Evolutionary conservation across 257 asterid species (phyloP), one percentile per base, ranked within the genome.

Genomic region (Primulina tabacum): DNA sequence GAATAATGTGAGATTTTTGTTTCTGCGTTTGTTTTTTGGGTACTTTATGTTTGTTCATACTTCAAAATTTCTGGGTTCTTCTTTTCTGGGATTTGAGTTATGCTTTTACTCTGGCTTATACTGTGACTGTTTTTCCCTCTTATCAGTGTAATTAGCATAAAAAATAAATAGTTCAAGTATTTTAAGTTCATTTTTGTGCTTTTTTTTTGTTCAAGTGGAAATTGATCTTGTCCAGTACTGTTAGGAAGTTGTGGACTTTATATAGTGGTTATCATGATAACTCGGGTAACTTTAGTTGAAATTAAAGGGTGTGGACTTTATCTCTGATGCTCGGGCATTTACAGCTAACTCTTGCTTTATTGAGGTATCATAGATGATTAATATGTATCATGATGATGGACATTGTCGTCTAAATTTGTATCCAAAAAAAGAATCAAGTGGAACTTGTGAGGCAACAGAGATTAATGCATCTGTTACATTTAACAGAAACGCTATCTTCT

Each of bases 1-100:
- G 62, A 89, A 84, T 84, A 93, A 93, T 84, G 98, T 93, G 81
- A 88, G 96, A 84, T 80, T 72, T 63, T 57, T 75, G 38, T n/a
- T 61, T 55, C 52, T 55, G 20, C 68, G 37, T 65, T 50, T 71
- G 14, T 43, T 43, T 65, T 29, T 71, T 29, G 62, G 6, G 26
- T 16, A 56, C 61, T 62, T 57, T 24, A 55, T 69, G 21, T 75
- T 69, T 33, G 11, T 24, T 62, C 50, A 62, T 65, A 66, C 72
- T 57, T 76, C 62, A n/a, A 29, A 74, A 60, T 35, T 6, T 59
- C 43, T 69, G 80, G 79, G 77, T 60, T 73, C 30, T 68, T 64
- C 57, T 63, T 62, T 64, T 74, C 65, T n/a, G 26, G 79, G 56
- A 64, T 35, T 69, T 73, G 50, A 30, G 17, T 24, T 67, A 2